A percentile compares a stretch with the other conserved stretches of the same genome.
Conservation (phyloP, 257 asterid genomes). For the Voacanga thouarsii region DNA sequence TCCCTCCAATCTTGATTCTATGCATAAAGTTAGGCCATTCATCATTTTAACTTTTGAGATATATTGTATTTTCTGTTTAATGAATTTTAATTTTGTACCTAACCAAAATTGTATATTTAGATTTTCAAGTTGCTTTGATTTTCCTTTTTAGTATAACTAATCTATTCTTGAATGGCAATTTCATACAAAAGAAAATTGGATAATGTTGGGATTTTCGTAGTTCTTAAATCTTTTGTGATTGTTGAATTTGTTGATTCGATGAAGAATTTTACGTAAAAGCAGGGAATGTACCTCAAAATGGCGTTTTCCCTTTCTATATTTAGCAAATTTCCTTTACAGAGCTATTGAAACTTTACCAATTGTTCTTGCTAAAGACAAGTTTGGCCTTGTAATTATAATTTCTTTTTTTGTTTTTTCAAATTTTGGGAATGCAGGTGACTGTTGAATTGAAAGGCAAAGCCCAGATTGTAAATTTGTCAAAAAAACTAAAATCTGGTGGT, state of each 20-base stretch:
- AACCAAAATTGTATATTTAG: too few relatives aligned
- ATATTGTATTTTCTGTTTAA: not conserved
- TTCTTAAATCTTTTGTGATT: not conserved
- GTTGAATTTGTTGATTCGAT: not conserved
- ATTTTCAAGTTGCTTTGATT: too few relatives aligned
- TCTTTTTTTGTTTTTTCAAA: not conserved
- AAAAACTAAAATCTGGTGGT: constrained; percentile 60
- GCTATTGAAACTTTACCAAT: not conserved
- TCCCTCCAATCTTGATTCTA: constrained; percentile 67
- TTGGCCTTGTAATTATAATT: not conserved
- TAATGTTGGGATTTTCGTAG: not conserved
- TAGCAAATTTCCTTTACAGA: not conserved
- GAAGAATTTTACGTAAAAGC: not conserved
- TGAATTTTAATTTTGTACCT: too few relatives aligned
- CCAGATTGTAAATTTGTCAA: constrained; percentile 66
- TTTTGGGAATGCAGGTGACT: constrained; percentile 50
- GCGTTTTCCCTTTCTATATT: not conserved
- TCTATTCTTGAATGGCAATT: not conserved
- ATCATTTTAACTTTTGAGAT: not conserved
- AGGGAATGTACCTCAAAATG: not conserved
- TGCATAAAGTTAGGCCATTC: constrained; percentile 67
- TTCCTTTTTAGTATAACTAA: too few relatives aligned
- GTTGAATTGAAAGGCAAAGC: constrained; percentile 91
- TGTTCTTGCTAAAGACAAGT: not conserved
- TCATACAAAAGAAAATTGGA: not conserved